Conservation (phyloP, 2,329 filamentous ascomycete genomes). For the Bisporella sp. region DNA sequence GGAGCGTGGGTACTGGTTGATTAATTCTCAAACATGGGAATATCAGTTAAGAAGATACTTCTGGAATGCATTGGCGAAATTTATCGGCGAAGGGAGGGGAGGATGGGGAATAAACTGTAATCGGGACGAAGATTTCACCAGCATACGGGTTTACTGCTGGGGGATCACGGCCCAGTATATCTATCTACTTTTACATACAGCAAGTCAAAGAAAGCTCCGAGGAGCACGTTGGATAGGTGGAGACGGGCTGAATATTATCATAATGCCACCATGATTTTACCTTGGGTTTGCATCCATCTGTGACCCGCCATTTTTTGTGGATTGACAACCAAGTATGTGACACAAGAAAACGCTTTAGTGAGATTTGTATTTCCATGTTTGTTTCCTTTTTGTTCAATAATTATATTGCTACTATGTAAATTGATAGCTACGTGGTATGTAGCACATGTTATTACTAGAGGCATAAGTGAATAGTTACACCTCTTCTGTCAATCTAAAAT, state of each 20-base stretch:
- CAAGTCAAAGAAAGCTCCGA: slow-evolving; percentile 56
- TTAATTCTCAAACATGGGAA: slow-evolving; percentile 53
- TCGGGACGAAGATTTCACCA: slow-evolving; percentile 34
- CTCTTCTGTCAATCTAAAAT: no score
- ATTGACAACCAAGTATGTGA: no score
- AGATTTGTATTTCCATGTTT: no score
- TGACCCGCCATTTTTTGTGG: no score
- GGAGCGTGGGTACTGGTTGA: slow-evolving; percentile 73
- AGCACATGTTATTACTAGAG: no score
- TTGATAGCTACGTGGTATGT: no score
- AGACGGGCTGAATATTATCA: slow-evolving; percentile 46
- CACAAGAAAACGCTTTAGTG: no score
- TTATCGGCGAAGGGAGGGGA: slow-evolving; percentile 49
- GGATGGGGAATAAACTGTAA: slow-evolving; percentile 63
- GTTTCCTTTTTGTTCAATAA: no score
- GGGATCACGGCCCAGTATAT: slow-evolving; percentile 65
- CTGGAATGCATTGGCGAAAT: slow-evolving; percentile 56
- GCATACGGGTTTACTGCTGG: slow-evolving; percentile 69
- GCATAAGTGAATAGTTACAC: no score
- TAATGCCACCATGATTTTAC: slow-evolving; percentile 31
- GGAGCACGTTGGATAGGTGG: slow-evolving; percentile 61
- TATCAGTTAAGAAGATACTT: slow-evolving; percentile 39
- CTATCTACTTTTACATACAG: slow-evolving; percentile 69
- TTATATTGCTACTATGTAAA: no score
- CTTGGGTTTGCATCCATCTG: no score